A percentile compares a stretch with the other conserved stretches of the same genome.
These are phyloP conservation scores for Yamadazyma conglobata DNA, from an alignment of 1,139 yeast genomes.

Conservation along the genomic window DNA sequence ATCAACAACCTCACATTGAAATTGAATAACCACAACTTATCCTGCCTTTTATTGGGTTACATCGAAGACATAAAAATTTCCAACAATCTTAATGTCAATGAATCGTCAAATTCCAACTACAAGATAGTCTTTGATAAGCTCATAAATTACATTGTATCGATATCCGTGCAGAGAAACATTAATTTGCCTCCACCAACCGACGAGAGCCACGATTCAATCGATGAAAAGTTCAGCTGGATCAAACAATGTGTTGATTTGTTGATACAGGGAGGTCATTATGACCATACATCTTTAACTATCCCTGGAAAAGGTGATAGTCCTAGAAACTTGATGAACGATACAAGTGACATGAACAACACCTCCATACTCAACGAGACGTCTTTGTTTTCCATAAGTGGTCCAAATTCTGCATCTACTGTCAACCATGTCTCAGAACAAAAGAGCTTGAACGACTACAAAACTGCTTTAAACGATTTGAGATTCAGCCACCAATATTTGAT, in stretches of 20 bases:
- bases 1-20: constrained; percentile 26
- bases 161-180: constrained; percentile 50
- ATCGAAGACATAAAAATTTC: constrained; percentile 41
- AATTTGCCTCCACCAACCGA: constrained; percentile 36
- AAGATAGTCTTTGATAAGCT: constrained; percentile 38
- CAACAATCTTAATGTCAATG: constrained; percentile 5
- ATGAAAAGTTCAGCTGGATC: constrained; percentile 48
- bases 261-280: constrained; percentile 11
- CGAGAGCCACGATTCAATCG: constrained; percentile 23
- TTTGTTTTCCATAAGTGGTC: constrained; percentile 23
- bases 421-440: constrained; percentile 17
- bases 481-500: constrained; percentile 62
- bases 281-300: constrained; percentile 13
- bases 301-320: constrained; percentile 16
- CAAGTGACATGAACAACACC: constrained; percentile 8
- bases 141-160: constrained; percentile 50
- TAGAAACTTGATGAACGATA: constrained; percentile 11
- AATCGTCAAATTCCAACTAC: constrained; percentile 8
- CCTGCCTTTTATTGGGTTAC: constrained; percentile 45
- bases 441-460: constrained; percentile 41
- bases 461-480: constrained; percentile 58
- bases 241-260: constrained; percentile 48
- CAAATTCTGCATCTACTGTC: constrained; percentile 9
- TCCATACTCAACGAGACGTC: constrained; percentile 26
- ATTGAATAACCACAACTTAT: constrained; percentile 40